Evolutionary conservation across 2,329 filamentous ascomycete species (phyloP).

Genomic region (Mariannaea sp.): DNA sequence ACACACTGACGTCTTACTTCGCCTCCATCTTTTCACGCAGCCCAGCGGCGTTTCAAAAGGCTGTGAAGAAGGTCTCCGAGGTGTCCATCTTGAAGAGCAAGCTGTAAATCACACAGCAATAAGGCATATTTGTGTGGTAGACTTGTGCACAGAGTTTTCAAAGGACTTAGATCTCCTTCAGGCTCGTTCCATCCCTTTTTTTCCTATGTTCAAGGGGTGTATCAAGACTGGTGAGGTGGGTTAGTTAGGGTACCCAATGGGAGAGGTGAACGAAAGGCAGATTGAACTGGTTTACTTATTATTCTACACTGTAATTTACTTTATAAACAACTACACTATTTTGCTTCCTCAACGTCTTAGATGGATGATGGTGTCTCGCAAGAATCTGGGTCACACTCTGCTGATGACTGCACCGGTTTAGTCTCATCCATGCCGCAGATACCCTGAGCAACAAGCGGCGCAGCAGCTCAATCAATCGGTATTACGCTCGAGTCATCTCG

Average conservation of each 20-base stretch:
- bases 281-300: background rate
- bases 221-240: conserved; percentile 40
- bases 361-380: too few relatives aligned
- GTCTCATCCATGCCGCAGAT: too few relatives aligned
- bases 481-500: conserved; percentile 1
- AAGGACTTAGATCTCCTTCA: too few relatives aligned
- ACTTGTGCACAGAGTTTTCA: too few relatives aligned
- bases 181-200: too few relatives aligned
- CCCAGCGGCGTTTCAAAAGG: conserved; percentile 8
- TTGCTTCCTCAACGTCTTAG: too few relatives aligned
- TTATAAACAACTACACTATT: background rate
- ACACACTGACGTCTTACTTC: conserved; percentile 32
- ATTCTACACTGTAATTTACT: background rate
- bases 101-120: conserved; percentile 8
- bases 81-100: conserved; percentile 27
- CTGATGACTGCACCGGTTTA: too few relatives aligned
- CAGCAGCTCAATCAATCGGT: conserved; percentile 2
- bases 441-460: background rate
- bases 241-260: conserved; percentile 24
- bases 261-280: background rate
- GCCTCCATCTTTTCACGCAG: conserved; percentile 23
- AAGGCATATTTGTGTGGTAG: too few relatives aligned
- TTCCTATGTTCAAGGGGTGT: conserved; percentile 37
- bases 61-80: conserved; percentile 15
- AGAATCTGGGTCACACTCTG: too few relatives aligned